Evolutionary conservation across 129 eudicot genomes (phyloP).

Genomic region (Silybum marianum): DNA sequence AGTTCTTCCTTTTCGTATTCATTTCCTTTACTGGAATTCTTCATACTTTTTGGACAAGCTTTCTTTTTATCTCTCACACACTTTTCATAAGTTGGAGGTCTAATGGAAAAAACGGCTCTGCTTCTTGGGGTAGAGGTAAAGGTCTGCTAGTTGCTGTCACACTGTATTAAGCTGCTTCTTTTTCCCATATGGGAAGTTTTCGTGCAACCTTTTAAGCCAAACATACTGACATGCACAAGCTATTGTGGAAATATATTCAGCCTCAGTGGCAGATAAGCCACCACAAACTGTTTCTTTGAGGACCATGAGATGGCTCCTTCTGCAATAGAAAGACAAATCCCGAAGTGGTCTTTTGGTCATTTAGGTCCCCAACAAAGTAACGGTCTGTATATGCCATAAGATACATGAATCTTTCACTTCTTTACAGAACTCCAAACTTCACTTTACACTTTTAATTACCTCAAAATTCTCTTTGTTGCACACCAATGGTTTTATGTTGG

Average conservation of each 20-base stretch:
- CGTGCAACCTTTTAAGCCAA: neutral
- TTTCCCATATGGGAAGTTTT: neutral
- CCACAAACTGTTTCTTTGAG: no score
- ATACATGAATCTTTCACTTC: neutral
- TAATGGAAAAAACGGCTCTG: neutral
- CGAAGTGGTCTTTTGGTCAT: neutral
- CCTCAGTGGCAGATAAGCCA: neutral
- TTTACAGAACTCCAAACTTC: neutral
- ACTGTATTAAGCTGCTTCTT: neutral
- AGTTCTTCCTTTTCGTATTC: neutral
- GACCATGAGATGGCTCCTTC: neutral
- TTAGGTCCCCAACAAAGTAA: neutral
- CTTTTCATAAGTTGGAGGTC: neutral
- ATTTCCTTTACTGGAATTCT: neutral
- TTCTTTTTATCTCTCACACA: neutral
- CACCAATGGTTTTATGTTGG: neutral
- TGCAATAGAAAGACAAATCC: neutral
- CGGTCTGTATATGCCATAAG: neutral
- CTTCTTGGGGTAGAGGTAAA: neutral
- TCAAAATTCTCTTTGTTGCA: neutral
- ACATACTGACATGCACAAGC: neutral
- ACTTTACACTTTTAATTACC: neutral
- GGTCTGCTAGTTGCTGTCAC: neutral
- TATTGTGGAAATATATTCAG: neutral
- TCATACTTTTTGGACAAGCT: neutral